Base-by-base conservation (phyloP, 352 stramenopile species). In the Phytophthora parvispora region DNA sequence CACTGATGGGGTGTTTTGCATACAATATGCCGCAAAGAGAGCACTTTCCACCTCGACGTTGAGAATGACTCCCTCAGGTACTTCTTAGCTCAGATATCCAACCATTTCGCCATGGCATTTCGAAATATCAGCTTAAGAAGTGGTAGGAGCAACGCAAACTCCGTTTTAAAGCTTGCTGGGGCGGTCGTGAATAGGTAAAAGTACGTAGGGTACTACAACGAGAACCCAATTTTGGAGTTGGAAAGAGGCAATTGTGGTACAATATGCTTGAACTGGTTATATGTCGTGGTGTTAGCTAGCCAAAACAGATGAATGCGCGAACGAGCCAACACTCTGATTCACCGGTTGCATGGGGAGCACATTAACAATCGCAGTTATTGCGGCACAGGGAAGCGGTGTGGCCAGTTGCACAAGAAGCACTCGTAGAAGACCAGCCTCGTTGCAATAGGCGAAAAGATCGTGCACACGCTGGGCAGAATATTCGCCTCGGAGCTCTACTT, bases 31-130 rank as follows among this genome's bases (percentile, higher is more conserved):
- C 1, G 76, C 62, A 22, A 78, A 87, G 7, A 83, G 42, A n/a
- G 76, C 71, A 47, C 74, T 78, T 29, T 75, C 72, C 34, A 83
- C 66, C 32, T 84, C 66, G 16, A 84, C 57, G 31, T 77, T 81
- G 25, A 83, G 65, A 38, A 81, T 79, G 7, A 84, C 69, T 1
- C 67, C 38, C 27, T 63, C 58, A 1, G 69, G 74, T 24, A 66
- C 36, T 34, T 67, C 38, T 6, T 76, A 57, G 9, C 36, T 59
- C 18, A 78, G 24, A 50, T 70, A 58, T 6, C 16, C 36, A 24
- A 64, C 60, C 1, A 43, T 69, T 16, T 66, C 51, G 60, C 57
- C 59, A 66, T 63, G 15, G 29, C 25, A 20, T 74, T 56, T 42
- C 70, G 73, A 22, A 67, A 50, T 6, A 74, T 10, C n/a, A 80